Percentiles rank a stretch among this genome's conserved stretches.
These are phyloP conservation scores for Tylopilus rubrobrunneus DNA, from an alignment of 768 basidiomycete genomes.

Conservation along the genomic window DNA sequence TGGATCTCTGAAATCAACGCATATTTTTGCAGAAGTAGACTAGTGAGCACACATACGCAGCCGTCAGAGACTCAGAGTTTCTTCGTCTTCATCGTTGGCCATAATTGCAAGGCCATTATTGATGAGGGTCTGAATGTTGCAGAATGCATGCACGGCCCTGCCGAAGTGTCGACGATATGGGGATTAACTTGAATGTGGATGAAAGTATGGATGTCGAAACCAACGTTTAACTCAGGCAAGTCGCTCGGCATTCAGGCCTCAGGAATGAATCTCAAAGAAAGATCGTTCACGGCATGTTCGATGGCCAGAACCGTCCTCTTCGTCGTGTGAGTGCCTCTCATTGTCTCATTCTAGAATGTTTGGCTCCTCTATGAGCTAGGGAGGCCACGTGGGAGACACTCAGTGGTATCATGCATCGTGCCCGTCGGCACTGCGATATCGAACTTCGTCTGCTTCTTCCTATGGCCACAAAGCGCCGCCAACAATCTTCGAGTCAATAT, in stretches of 20 bases:
- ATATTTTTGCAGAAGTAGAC: too few relatives aligned
- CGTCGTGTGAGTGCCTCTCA: conserved; percentile 55
- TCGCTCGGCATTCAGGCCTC: not conserved
- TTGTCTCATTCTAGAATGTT: not conserved
- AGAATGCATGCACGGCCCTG: too few relatives aligned
- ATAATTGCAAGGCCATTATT: too few relatives aligned
- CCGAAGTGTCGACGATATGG: conserved; percentile 77
- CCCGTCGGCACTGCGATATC: conserved; percentile 71
- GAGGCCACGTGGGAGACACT: conserved; percentile 75
- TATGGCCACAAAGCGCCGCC: conserved; percentile 88
- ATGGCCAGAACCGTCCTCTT: conserved; percentile 84
- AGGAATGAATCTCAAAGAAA: not conserved
- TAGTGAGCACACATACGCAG: too few relatives aligned
- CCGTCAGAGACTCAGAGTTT: too few relatives aligned
- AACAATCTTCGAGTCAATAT: conserved; percentile 79
- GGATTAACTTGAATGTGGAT: conserved; percentile 84
- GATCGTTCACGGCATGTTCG: conserved; percentile 56
- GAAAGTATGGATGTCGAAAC: conserved; percentile 88
- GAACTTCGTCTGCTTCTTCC: conserved; percentile 75
- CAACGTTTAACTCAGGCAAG: conserved; percentile 84
- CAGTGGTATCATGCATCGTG: conserved; percentile 75
- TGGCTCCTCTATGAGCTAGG: conserved; percentile 35
- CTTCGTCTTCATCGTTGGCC: too few relatives aligned
- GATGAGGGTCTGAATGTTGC: too few relatives aligned
- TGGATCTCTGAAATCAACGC: too few relatives aligned